Evolutionary conservation across 257 asterid species (phyloP).

Genomic region (Gynochthodes officinalis): DNA sequence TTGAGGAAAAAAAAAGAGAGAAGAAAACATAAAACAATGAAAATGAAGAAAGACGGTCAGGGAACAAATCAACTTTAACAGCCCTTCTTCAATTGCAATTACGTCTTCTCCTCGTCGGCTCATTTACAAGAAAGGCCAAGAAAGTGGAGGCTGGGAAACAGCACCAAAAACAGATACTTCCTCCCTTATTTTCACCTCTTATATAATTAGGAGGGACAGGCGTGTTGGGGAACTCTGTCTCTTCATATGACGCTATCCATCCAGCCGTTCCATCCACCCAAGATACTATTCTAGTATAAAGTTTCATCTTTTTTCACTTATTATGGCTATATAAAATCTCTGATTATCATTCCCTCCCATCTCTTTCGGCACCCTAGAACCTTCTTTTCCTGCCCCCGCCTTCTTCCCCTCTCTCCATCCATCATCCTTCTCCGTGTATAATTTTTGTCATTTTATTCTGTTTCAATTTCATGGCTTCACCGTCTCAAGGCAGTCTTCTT

Average conservation of each 20-base stretch:
- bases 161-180: neutral
- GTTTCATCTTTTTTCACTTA: neutral
- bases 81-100: neutral
- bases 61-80: constrained; percentile 2
- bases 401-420: neutral
- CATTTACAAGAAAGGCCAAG: neutral
- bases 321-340: constrained; percentile 14
- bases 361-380: constrained; percentile 35
- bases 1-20: no score
- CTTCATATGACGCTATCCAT: constrained; percentile 4
- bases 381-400: constrained; percentile 13
- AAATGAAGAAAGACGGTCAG: no score
- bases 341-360: constrained; percentile 4
- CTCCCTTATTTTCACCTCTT: neutral
- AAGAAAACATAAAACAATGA: no score
- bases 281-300: neutral
- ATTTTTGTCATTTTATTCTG: constrained; percentile 12
- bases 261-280: constrained; percentile 1
- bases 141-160: neutral
- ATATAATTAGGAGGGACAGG: neutral
- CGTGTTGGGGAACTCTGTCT: neutral
- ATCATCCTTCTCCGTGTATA: constrained; percentile 18
- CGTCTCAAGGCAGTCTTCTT: constrained; percentile 88
- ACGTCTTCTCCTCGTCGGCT: no score
- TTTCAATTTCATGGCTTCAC: constrained; percentile 55